Evolutionary conservation across 2,329 filamentous ascomycete species (phyloP).

Genomic region (Stachybotrys chartarum): DNA sequence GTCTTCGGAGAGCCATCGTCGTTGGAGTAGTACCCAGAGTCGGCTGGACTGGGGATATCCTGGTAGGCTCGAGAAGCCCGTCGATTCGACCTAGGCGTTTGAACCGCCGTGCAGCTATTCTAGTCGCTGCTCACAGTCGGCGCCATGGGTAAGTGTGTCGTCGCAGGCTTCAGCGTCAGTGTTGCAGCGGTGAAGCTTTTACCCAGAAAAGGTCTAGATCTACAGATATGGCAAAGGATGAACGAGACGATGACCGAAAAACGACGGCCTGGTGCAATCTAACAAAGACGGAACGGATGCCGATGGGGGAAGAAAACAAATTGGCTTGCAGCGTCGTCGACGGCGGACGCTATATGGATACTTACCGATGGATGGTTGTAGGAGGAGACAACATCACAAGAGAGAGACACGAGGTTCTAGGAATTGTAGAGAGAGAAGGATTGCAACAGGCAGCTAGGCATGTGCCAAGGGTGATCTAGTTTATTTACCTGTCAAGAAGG

Average conservation of each 20-base stretch:
- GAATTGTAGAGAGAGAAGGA: background rate
- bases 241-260: background rate
- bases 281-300: background rate
- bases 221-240: background rate
- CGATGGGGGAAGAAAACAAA: background rate
- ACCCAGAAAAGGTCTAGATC: background rate
- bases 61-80: conserved; percentile 1
- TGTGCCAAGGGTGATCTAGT: background rate
- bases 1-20: conserved; percentile 10
- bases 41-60: conserved; percentile 11
- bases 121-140: background rate
- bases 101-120: background rate
- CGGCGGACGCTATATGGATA: background rate
- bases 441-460: background rate
- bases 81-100: background rate
- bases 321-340: background rate
- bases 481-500: background rate
- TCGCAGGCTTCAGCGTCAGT: too few species aligned
- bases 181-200: background rate
- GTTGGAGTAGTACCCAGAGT: conserved; percentile 21
- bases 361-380: background rate
- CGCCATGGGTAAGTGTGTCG: background rate
- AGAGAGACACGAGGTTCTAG: background rate
- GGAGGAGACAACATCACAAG: background rate
- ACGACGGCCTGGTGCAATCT: background rate